Evolutionary conservation across 345 rosid genomes (phyloP).

Genomic region (Eucalyptus viminalis): DNA sequence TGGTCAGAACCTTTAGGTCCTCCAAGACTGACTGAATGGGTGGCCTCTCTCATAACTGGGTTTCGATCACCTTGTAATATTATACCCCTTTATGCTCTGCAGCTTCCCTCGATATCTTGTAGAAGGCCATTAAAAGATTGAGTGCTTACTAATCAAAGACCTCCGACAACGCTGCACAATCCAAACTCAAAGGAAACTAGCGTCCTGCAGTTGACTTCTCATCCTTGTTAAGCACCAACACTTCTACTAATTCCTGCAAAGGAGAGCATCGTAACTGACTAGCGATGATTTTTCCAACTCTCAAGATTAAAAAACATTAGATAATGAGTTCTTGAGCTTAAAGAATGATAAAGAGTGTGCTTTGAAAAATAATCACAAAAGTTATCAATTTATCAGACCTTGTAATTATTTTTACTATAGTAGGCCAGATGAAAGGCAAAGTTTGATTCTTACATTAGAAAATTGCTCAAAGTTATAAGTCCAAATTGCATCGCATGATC

Average conservation of each 20-base stretch:
- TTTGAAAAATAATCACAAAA: neutral
- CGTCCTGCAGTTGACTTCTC: neutral
- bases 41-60: neutral
- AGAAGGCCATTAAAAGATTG: neutral
- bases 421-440: neutral
- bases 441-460: neutral
- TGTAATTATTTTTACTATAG: neutral
- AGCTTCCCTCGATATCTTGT: neutral
- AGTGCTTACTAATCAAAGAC: neutral
- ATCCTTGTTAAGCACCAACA: neutral
- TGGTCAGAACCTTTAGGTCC: neutral
- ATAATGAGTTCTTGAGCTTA: neutral
- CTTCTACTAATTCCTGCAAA: neutral
- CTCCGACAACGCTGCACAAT: neutral
- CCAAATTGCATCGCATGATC: neutral
- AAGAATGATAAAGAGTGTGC: neutral
- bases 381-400: neutral
- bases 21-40: neutral
- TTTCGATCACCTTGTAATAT: neutral
- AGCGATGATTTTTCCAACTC: neutral
- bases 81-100: neutral
- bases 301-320: neutral
- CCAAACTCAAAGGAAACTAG: neutral
- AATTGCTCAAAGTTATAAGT: neutral
- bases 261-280: neutral